These are phyloP conservation scores for Didymosphaeria variabile DNA, from an alignment of 2,329 filamentous ascomycete species.

Conservation along the genomic window DNA sequence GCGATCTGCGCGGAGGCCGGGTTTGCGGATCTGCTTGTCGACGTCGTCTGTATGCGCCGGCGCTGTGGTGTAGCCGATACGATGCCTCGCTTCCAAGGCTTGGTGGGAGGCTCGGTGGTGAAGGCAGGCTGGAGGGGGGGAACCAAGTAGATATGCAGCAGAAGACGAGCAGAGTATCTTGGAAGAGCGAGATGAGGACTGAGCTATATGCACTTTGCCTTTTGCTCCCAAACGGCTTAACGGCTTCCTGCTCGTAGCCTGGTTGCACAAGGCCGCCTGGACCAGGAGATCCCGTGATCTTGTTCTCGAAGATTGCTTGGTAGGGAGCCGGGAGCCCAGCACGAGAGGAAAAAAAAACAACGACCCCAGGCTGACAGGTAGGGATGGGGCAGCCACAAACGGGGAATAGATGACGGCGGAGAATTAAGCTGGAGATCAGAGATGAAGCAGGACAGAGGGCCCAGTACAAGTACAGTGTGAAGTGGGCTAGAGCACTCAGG, in stretches of 20 bases:
- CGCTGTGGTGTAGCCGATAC: slow-evolving; percentile 22
- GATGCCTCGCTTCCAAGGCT: slow-evolving; percentile 17
- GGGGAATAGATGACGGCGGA: slow-evolving; percentile 27
- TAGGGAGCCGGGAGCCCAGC: slow-evolving; percentile 34
- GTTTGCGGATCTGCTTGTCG: slow-evolving; percentile 34
- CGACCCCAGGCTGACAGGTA: slow-evolving; percentile 18
- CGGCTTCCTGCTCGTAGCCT: slow-evolving; percentile 33
- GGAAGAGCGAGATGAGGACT: slow-evolving; percentile 21
- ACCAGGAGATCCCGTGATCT: slow-evolving; percentile 44
- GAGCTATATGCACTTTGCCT: slow-evolving; percentile 49
- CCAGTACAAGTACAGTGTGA: slow-evolving; percentile 46
- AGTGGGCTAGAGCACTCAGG: slow-evolving; percentile 28
- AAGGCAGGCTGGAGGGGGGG: slow-evolving; percentile 7
- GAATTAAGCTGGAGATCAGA: slow-evolving; percentile 26
- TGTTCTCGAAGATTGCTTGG: slow-evolving; percentile 34
- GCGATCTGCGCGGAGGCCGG: slow-evolving; percentile 41
- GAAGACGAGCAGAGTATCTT: slow-evolving; percentile 3
- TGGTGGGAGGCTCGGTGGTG: slow-evolving; percentile 6
- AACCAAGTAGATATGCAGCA: neutral
- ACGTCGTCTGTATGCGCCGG: slow-evolving; percentile 23
- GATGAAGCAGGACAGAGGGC: slow-evolving; percentile 31
- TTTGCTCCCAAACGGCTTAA: slow-evolving; percentile 28
- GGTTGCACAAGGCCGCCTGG: slow-evolving; percentile 46
- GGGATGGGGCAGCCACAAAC: slow-evolving; percentile 20
- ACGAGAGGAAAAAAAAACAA: slow-evolving; percentile 26